Base-by-base conservation (phyloP, 345 rosid genomes). In the Toxicodendron radicans region DNA sequence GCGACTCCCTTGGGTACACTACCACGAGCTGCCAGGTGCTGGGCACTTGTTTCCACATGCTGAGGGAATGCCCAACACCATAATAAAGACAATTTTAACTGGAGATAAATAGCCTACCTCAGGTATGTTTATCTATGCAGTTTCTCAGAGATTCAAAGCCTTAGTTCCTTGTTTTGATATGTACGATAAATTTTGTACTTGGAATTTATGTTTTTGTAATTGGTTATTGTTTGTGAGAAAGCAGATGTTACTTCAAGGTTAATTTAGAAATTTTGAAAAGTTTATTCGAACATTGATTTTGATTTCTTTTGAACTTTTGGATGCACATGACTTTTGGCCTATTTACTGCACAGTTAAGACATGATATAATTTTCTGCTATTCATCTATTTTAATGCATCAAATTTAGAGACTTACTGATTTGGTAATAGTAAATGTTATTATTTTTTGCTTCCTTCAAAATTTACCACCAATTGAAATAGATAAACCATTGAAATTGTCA, bases 1-100 rank as follows among this genome's bases (percentile, higher is more conserved):
- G 77, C 78, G 75, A 60, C 85, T 88, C 56, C 86, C 91, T 32
- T 90, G 92, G 92, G 75, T 90, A 57, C 86, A 65, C 41, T 85
- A 88, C 76, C 89, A 88, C 63, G 92, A 88, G 81, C 54, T 88
- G 9, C 75, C 80, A 8, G 91, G 87, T 73, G 82, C 80, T 4
- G 92, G 95, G 6, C 92, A 90, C 79, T 10, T 87, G 70, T 83
- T 90, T 66, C 83, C 91, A 0, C 49, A 30, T 4, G 82, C 74
- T 9, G 79, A 82, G 2, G 90, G 91, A 54, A 79, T 84, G 80
- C 57, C 70, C 56, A 57, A 87, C 69, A 68, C 71, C 17, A 84
- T 90, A 48, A 67, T 87, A 33, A 90, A 79, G 74, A 68, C 86
- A 11, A 87, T 84, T 64, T 52, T 86, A 71, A 43, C n/a, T 0